phyloP scores from a whole-genome alignment of 495 filamentous ascomycete species.

The Neurospora discreta region DNA sequence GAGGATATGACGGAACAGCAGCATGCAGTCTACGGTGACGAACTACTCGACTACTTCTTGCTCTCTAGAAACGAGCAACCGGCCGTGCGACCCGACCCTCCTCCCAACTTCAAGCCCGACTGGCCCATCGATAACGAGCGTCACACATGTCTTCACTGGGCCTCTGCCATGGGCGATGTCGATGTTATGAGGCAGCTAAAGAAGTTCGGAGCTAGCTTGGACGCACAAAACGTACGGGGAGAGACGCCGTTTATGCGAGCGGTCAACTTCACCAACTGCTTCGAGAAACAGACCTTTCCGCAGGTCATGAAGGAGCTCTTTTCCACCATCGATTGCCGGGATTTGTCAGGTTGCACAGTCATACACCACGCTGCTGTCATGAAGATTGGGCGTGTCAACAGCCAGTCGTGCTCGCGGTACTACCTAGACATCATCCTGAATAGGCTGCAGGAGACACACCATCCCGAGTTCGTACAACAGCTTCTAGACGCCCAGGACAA shows the following conservation, averaged over 20 bases:
- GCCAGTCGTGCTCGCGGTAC: conserved; percentile 74
- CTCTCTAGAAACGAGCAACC: conserved; percentile 58
- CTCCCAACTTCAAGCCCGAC: conserved; percentile 73
- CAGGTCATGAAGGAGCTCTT: conserved; percentile 67
- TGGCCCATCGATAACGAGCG: conserved; percentile 78
- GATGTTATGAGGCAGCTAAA: conserved; percentile 80
- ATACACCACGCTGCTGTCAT: conserved; percentile 88
- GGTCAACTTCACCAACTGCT: conserved; percentile 91
- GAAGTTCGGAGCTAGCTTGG: conserved; percentile 57
- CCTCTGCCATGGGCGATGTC: conserved; percentile 93
- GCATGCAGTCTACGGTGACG: conserved; percentile 82
- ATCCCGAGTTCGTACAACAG: conserved; percentile 54
- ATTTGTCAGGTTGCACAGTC: conserved; percentile 69
- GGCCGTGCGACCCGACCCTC: conserved; percentile 62
- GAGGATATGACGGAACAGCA: conserved; percentile 64
- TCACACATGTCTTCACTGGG: conserved; percentile 92
- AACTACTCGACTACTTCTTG: conserved; percentile 91
- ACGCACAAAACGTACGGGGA: conserved; percentile 59
- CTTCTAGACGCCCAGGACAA: conserved; percentile 66
- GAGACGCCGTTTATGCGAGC: conserved; percentile 94
- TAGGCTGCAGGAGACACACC: conserved; percentile 58
- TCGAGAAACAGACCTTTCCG: conserved; percentile 79
- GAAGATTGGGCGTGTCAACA: conserved; percentile 59
- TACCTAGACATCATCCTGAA: conserved; percentile 88
- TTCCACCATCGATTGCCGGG: conserved; percentile 60